Conservation (phyloP, 208 protist species). For the Endotrypanum monterogeii region DNA sequence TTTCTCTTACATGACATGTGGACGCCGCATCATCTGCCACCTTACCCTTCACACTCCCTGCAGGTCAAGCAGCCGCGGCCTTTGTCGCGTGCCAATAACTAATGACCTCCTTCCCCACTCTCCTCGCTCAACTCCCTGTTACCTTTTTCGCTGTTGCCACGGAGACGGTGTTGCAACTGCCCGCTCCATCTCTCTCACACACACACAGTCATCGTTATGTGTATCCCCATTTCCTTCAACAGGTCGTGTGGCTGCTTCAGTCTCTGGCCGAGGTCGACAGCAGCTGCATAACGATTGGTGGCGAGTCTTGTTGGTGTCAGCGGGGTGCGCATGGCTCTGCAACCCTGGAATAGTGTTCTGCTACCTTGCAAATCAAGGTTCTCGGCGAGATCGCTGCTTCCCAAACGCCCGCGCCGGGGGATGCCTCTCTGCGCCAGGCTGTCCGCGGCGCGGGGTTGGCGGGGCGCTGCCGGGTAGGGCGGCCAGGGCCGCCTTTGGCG, state of each 20-base stretch:
- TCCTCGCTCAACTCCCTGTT: background rate
- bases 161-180: background rate
- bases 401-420: conserved; percentile 73
- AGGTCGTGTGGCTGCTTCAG: background rate
- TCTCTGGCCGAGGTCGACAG: conserved; percentile 19
- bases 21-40: background rate
- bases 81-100: background rate
- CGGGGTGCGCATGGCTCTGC: conserved; percentile 44
- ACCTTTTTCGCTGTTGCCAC: background rate
- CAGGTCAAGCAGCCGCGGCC: background rate
- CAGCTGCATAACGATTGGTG: background rate
- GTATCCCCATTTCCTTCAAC: background rate
- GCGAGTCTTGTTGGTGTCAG: too few relatives aligned
- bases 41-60: background rate
- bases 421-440: too few relatives aligned
- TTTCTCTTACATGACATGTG: too few relatives aligned
- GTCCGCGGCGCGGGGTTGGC: too few relatives aligned
- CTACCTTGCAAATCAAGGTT: conserved; percentile 94
- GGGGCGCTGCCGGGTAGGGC: too few relatives aligned
- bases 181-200: background rate
- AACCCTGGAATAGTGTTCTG: conserved; percentile 63
- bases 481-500: too few relatives aligned
- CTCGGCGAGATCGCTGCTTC: conserved; percentile 91
- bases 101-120: background rate
- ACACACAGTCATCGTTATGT: background rate